Base-by-base conservation (phyloP, 805 yeast species). In the Suhomyces pyralidae region DNA sequence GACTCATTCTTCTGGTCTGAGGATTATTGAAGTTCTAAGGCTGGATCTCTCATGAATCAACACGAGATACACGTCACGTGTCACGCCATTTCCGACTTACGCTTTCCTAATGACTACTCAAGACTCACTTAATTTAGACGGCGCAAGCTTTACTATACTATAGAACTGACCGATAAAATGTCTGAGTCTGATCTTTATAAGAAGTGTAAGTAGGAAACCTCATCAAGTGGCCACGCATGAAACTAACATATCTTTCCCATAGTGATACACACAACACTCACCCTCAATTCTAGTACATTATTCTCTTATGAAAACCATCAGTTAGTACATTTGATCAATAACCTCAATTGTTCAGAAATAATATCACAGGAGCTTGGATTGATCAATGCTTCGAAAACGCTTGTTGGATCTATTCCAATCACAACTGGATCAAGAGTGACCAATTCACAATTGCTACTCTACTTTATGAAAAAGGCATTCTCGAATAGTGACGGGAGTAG, bases 251-350 rank as follows among this genome's bases (percentile, higher is more conserved):
- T 17, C 12, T 14, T 22, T n/a, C 20, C 38, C 6, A 17, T 47
- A 76, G 81, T 80, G 55, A 69, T 80, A 17, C 76, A 73, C 57
- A 76, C 81, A 19, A 76, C 83, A 2, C 67, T 80, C 40, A 77
- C 83, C 3, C 65, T 70, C 50, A 83, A 84, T 60, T 82, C 87
- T 15, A 80, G 86, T 5, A 82, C 87, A 0, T 68, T 83, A 12
- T 84, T 80, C 63, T 79, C 86, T 10, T 75, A 81, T 56, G 86
- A 83, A 58, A 81, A 81, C 60, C 64, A 67, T 45, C 70, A 68
- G 22, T 63, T 83, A 38, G 68, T 73, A 1, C 71, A 74, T 28
- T 61, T 68, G n/a, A 55, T 74, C 24, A 67, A 76, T 42, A 76
- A 73, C 48, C 66, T 82, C 47, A 81, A 81, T 57, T 77, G 84